These are phyloP conservation scores for Thermoascus crustaceus DNA, from an alignment of 2,329 filamentous ascomycete genomes.

Conservation along the genomic window DNA sequence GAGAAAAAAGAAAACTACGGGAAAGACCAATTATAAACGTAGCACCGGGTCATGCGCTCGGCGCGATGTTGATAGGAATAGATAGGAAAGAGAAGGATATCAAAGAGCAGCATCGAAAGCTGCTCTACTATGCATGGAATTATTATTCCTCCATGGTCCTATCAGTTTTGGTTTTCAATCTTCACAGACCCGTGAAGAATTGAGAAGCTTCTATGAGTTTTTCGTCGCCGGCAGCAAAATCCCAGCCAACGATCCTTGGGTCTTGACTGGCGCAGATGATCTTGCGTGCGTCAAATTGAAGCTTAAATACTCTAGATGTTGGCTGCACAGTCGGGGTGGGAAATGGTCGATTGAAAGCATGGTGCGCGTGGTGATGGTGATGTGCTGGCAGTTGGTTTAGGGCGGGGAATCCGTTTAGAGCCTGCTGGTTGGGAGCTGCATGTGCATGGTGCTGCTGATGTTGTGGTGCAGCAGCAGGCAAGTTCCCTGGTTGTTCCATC, in stretches of 20 bases:
- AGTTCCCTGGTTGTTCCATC: slow-evolving; percentile 33
- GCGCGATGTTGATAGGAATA: too few species aligned
- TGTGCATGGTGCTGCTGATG: slow-evolving; percentile 2
- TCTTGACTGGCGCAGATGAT: slow-evolving; percentile 95
- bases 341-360: slow-evolving; percentile 16
- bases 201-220: slow-evolving; percentile 69
- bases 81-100: too few species aligned
- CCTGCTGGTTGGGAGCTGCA: slow-evolving; percentile 3
- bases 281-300: slow-evolving; percentile 88
- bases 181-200: slow-evolving; percentile 57
- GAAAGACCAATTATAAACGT: too few species aligned
- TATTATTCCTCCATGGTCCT: neutral
- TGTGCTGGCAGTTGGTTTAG: slow-evolving; percentile 7
- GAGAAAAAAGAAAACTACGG: too few species aligned
- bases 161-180: neutral
- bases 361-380: slow-evolving; percentile 12
- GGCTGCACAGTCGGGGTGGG: slow-evolving; percentile 23
- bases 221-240: slow-evolving; percentile 81
- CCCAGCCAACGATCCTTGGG: slow-evolving; percentile 89
- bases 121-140: too few species aligned
- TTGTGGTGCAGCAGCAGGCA: slow-evolving; percentile 4
- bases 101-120: too few species aligned
- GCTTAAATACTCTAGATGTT: slow-evolving; percentile 74
- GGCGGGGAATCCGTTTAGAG: slow-evolving; percentile 4
- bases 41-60: too few species aligned